Base-by-base conservation (phyloP, 2,329 filamentous ascomycete species). In the Xylaria digitata region DNA sequence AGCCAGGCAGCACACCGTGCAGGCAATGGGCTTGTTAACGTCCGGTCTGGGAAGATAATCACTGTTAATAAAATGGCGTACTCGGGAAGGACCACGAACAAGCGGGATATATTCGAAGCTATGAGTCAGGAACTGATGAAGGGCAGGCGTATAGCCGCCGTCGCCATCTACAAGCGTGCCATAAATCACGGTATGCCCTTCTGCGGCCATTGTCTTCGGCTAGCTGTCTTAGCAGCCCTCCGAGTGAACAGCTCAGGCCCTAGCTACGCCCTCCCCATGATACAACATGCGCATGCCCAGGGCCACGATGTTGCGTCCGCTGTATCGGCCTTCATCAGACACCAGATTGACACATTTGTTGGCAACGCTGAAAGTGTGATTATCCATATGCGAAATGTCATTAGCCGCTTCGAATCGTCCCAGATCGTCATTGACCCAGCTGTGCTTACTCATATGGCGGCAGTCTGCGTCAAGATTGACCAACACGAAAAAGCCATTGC, bases 201-300 rank as follows among this genome's bases (percentile, higher is more conserved):
- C 65, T 81, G 79, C 32, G 71, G 73, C 2, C 77, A 80, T 26
- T 84, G 82, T 60, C 77, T 87, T 15, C 80, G 82, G n/a, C 75
- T 86, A 5, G 84, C 82, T 8, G 80, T 87, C 8, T 71, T 80
- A 9, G 83, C 84, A 1, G 77, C 80, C 15, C 71, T 86, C 57
- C 75, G 74, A 17, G 52, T 72, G 17, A 74, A 79, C 43, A 73
- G 72, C 3, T 63, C 73, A 2, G 71, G 75, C 49, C 65, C 78
- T 54, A 64, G 72, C 53, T 53, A 72, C 21, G 83, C 84, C 1
- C 74, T 79, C 19, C 70, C 69, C 0, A 74, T 87, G 17, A 78
- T 87, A 6, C 72, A 73, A 6, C 71, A 74, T 34, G 82, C 83
- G 0, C 77, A 82, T 42, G 58, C 68, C 1, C 72, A 77, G 11